Evolutionary conservation across 2,329 filamentous ascomycete species (phyloP).

Genomic region (Clarireedia monteithiana): DNA sequence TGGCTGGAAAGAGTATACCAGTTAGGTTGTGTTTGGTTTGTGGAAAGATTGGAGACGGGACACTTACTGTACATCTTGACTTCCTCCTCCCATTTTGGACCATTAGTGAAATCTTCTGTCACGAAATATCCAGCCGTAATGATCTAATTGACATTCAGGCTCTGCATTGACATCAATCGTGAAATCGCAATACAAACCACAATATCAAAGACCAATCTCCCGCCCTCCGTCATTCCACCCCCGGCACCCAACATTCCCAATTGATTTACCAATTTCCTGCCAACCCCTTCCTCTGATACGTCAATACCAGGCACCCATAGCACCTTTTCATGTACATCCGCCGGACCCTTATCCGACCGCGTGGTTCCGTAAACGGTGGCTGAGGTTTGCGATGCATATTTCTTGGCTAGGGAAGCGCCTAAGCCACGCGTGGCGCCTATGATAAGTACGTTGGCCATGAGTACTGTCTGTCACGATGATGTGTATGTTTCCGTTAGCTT

Average conservation of each 20-base stretch:
- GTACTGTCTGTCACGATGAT: no score
- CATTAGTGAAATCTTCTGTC: conserved; percentile 51
- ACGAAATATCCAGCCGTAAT: conserved; percentile 64
- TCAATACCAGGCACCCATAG: conserved; percentile 54
- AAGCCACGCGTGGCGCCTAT: conserved; percentile 63
- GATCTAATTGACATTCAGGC: conserved; percentile 31
- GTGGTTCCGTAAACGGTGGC: conserved; percentile 53
- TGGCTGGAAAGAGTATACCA: conserved; percentile 12
- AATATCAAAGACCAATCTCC: conserved; percentile 34
- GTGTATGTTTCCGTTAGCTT: no score
- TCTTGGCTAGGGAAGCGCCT: conserved; percentile 51
- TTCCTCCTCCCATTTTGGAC: conserved; percentile 58
- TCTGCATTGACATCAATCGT: background rate
- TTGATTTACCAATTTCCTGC: conserved; percentile 38
- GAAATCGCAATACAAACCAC: conserved; percentile 34
- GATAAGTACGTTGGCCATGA: conserved; percentile 40
- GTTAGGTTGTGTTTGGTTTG: conserved; percentile 29
- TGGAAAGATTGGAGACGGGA: conserved; percentile 40
- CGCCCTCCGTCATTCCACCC: conserved; percentile 21
- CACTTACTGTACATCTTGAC: conserved; percentile 64
- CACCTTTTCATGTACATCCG: conserved; percentile 34
- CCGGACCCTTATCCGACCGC: conserved; percentile 39
- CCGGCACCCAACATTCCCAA: conserved; percentile 30
- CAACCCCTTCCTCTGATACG: conserved; percentile 40
- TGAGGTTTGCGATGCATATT: conserved; percentile 42